Evolutionary conservation across 1,139 yeast species (phyloP), one percentile per base, ranked within the genome.

Genomic region (Ashbya aceris): DNA sequence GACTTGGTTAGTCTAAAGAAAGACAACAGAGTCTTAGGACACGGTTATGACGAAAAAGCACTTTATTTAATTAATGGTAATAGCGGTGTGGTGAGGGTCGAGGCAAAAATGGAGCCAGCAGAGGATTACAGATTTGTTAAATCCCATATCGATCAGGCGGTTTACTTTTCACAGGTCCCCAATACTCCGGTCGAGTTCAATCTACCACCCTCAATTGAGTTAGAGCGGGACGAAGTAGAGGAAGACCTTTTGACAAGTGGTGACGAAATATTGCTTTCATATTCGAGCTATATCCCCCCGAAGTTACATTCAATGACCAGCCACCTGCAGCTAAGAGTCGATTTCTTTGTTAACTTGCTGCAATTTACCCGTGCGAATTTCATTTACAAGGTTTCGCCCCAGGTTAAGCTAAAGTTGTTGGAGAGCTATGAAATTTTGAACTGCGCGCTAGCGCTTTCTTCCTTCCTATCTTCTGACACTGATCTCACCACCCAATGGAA

Each of bases 131-230:
- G 69, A 6, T 67, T 77, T 43, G 69, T 81, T 37, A 81, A 80
- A 55, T 74, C 86, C 0, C 86, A 78, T 50, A 73, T 87, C 26
- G 93, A 83, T 52, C 96, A 87, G 60, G 95, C 86, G 0, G 75
- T 87, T 1, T 82, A 78, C 53, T 68, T 69, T 42, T 62, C 66
- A 2, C 56, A 57, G 4, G 59, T 54, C 13, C 41, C 43, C 28
- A 54, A 41, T 53, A 76, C 66, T 39, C 83, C 75, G 45, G 56
- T 87, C 26, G 75, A 77, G 35, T 86, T 85, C 58, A 71, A 74
- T 50, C 58, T 74, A 36, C 65, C 72, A 11, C 53, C 62, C 11
- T 69, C 64, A 27, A 53, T 54, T 6, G 56, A 53, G 2, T 51
- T 61, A 41, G 64, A 69, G 9, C 51, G 57, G 1, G 66, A 66